These are phyloP conservation scores for Petasospora fabianii DNA, from an alignment of 1,139 yeast genomes.

Conservation along the genomic window DNA sequence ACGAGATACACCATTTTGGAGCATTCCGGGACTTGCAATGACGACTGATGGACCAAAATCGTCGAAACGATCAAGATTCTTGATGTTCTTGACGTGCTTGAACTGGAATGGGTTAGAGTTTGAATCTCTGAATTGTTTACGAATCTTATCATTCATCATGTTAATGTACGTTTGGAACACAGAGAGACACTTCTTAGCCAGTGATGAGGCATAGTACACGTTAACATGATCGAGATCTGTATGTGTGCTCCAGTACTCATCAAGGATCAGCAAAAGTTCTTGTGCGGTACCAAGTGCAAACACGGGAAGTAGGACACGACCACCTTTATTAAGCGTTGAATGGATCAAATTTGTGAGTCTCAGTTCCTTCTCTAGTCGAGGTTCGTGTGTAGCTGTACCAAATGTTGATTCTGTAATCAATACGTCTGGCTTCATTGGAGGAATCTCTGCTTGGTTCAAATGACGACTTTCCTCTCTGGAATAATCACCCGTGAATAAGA, in stretches of 20 bases:
- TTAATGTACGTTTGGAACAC: constrained; percentile 95
- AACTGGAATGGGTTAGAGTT: constrained; percentile 86
- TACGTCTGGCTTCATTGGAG: constrained; percentile 84
- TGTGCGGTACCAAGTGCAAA: constrained; percentile 97
- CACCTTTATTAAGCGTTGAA: constrained; percentile 82
- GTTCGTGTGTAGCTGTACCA: constrained; percentile 97
- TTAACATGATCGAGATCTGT: constrained; percentile 79
- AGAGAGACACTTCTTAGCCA: constrained; percentile 95
- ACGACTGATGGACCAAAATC: constrained; percentile 96
- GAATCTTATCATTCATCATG: constrained; percentile 92
- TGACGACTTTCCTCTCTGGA: constrained; percentile 96
- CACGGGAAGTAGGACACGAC: constrained; percentile 88
- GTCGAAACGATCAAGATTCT: constrained; percentile 78
- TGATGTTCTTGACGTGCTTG: constrained; percentile 76
- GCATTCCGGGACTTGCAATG: constrained; percentile 97
- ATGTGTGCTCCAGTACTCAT: constrained; percentile 89
- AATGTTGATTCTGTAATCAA: constrained; percentile 93
- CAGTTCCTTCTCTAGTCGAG: constrained; percentile 78
- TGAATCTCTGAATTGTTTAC: constrained; percentile 73
- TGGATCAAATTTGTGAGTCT: constrained; percentile 80
- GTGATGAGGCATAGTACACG: constrained; percentile 85
- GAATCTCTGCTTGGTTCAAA: constrained; percentile 91
- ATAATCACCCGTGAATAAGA: constrained; percentile 92
- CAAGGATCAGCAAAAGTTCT: constrained; percentile 81
- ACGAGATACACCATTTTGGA: constrained; percentile 92